Percentiles rank a stretch among this genome's conserved stretches.
Evolutionary conservation across 805 yeast genomes (phyloP).

Genomic region (Lachancea waltii): DNA sequence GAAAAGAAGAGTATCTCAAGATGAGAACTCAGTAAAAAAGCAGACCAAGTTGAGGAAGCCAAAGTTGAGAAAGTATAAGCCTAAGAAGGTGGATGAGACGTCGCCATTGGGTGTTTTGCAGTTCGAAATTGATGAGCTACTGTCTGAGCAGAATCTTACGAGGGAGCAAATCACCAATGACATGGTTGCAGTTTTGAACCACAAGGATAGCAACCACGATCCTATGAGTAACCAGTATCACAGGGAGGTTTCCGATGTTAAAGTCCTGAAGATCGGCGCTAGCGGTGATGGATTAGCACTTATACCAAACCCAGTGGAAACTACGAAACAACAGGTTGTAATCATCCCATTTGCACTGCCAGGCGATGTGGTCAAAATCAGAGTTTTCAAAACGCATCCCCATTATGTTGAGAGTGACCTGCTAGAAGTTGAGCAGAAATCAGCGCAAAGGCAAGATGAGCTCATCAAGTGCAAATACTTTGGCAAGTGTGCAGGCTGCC

Average conservation of each 20-base stretch:
- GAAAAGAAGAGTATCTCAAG: constrained; percentile 8
- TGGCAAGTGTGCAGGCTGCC: constrained; percentile 93
- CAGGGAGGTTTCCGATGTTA: constrained; percentile 51
- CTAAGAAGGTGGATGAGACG: constrained; percentile 63
- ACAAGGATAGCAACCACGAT: constrained; percentile 34
- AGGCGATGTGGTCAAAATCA: constrained; percentile 68
- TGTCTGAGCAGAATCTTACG: constrained; percentile 38
- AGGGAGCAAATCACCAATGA: constrained; percentile 54
- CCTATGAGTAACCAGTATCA: constrained; percentile 44
- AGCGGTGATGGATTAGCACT: constrained; percentile 86
- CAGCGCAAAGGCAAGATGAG: constrained; percentile 50
- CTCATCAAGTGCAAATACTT: constrained; percentile 65
- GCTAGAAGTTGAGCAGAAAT: constrained; percentile 41
- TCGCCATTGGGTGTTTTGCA: constrained; percentile 76
- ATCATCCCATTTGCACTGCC: constrained; percentile 84
- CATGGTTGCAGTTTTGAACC: constrained; percentile 57
- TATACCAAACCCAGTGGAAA: constrained; percentile 51
- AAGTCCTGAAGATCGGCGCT: constrained; percentile 54
- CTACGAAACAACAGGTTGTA: constrained; percentile 48
- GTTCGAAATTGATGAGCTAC: constrained; percentile 59
- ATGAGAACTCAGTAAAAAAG: not conserved
- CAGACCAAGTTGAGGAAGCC: constrained; percentile 26
- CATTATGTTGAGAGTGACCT: constrained; percentile 70
- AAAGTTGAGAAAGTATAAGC: constrained; percentile 48
- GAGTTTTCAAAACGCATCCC: constrained; percentile 74